A percentile compares a stretch with the other conserved stretches of the same genome.
These are phyloP conservation scores for Pseudogymnoascus sp. DNA, from an alignment of 2,329 filamentous ascomycete species.

Conservation along the genomic window DNA sequence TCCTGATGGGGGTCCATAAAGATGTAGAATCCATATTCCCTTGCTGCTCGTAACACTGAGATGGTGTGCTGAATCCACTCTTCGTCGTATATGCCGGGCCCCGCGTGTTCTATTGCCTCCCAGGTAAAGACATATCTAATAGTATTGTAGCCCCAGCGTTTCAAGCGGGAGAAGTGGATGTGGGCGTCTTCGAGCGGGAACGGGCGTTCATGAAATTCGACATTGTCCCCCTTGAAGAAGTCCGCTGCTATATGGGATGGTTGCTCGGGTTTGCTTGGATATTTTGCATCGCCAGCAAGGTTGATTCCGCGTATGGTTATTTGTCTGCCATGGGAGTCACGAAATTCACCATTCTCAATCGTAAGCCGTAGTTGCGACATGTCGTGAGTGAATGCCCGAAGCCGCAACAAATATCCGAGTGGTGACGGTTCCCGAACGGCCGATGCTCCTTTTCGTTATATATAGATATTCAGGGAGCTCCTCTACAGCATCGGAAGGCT, in stretches of 20 bases:
- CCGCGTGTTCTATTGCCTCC: conserved; percentile 94
- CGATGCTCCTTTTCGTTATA: not conserved
- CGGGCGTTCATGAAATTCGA: conserved; percentile 79
- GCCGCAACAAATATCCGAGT: not conserved
- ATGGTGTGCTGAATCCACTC: conserved; percentile 90
- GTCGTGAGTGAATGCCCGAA: conserved; percentile 5
- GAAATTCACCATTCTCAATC: conserved; percentile 79
- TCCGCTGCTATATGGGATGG: conserved; percentile 68
- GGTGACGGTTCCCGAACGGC: not conserved
- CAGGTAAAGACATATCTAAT: conserved; percentile 96
- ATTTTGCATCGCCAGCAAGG: conserved; percentile 81
- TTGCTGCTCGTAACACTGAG: conserved; percentile 70
- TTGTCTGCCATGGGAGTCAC: conserved; percentile 72
- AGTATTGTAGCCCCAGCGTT: conserved; percentile 88
- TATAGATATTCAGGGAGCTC: not conserved
- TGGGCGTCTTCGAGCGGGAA: conserved; percentile 78
- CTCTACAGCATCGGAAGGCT: not conserved
- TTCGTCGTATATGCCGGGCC: conserved; percentile 88
- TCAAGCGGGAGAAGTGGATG: conserved; percentile 75
- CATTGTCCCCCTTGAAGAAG: conserved; percentile 89
- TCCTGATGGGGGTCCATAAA: conserved; percentile 99
- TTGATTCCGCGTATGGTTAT: conserved; percentile 91
- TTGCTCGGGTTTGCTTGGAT: conserved; percentile 69
- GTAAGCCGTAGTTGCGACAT: conserved; percentile 72
- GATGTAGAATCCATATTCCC: conserved; percentile 85